Evolutionary conservation across 1,284 basidiomycete species (phyloP), one percentile per base, ranked within the genome.

Genomic region (Pyrrhoderma noxium): DNA sequence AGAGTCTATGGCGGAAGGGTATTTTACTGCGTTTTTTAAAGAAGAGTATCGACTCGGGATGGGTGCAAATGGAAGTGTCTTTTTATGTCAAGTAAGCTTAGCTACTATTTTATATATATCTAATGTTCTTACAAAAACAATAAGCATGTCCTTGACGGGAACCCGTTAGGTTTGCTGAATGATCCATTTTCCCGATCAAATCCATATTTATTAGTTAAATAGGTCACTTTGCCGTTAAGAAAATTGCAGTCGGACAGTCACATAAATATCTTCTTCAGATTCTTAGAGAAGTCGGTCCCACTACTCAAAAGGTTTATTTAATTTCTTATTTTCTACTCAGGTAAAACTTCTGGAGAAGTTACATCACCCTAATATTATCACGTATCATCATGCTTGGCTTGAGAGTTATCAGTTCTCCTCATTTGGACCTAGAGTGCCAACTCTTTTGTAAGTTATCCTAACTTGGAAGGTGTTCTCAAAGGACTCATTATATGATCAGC

Each of bases 371-470:
- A 95, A 96, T 58, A 92, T 97, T 58, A 80, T 96, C 56, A 91
- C 89, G 14, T 96, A 96, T 62, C 93, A 96, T 65, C 93, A 96
- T 60, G 83, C 93, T 0, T 97, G 93, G 93, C 79, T 97, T 16
- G 93, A 97, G 64, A 74, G 77, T 0, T 79, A 76, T 45, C 83
- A 84, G 54, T 94, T 94, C 67, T 93, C 90, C 1, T 70, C 80
- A 0, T 93, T 93, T 62, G 90, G 89, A 0, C 88, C 89, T 0
- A 79, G 80, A 56, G 79, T 94, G 14, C 88, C 88, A 2, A 87
- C 91, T 0, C 68, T 93, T 19, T 85, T 91, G 86, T 87, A 45
- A 51, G 70, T 63, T 23, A 19, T 8, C 35, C 59, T 57, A 47
- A 36, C 71, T 61, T 27, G 22, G 34, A 27, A 5, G 34, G 52